Base-by-base conservation (phyloP, 2,329 filamentous ascomycete species). In the Coniochaeta sp. region DNA sequence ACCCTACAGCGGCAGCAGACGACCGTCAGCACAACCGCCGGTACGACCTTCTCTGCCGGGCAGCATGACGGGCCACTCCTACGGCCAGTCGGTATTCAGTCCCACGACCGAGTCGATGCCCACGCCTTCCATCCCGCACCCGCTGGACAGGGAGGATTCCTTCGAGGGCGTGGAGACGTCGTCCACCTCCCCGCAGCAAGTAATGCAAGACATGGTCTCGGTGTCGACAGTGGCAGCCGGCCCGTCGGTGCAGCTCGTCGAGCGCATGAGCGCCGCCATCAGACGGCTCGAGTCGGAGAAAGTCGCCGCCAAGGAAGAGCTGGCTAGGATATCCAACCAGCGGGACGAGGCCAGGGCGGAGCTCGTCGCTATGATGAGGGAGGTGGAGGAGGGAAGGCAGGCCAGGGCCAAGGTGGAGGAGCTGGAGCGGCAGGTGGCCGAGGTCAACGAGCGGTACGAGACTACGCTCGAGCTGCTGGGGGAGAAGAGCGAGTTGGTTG, bases 401-500 rank as follows among this genome's bases (percentile, higher is more conserved):
- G 83, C 84, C 2, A 83, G 86, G 16, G 73, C 77, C 58, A 84
- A 81, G 62, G 82, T 92, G 0, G 77, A 79, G 22, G 80, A 82
- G 62, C 73, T 97, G 16, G 88, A 96, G 72, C 76, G 74, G 54
- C 84, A 91, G 66, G 77, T 96, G 57, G 77, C 76, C 31, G 83
- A 85, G 47, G 78, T 97, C 64, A 87, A 90, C 68, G 79, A 85
- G 63, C 82, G 93, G 67, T 96, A 98, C 71, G 87, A 96, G 71
- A 95, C 92, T 16, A 96, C 91, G 62, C 79, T 99, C 59, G 93
- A 98, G 77, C 88, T 98, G 86, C 77, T 99, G 60, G 95, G 95
- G 1, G 95, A 99, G 82, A 96, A 96, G 83, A 96, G 91, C 73
- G 95, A 99, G 79, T 79, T 89, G 69, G 93, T 96, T 1, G 92